Evolutionary conservation across 768 basidiomycete genomes (phyloP), one percentile per base, ranked within the genome.

Genomic region (Tricholoma sp.): DNA sequence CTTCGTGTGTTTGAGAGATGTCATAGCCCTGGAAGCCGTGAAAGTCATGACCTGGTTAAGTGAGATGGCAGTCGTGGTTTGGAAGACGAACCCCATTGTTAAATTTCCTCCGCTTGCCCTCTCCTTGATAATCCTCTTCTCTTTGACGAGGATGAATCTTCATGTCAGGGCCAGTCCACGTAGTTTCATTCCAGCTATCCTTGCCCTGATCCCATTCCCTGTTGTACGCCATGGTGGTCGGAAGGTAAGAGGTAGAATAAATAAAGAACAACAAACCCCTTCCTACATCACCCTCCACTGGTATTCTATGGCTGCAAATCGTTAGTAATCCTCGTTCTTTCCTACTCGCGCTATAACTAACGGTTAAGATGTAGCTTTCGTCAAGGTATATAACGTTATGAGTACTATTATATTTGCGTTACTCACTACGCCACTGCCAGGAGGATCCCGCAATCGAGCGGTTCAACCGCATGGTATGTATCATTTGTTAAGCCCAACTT

Each of bases 171-270:
- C 70, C 68, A 76, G 80, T 81, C 49, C 74, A 65, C 32, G 68
- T 63, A 62, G 69, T 63, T 47, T 85, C 80, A 57, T 71, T 64
- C 82, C 83, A 85, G 48, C 69, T 31, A 47, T 84, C 80, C 71
- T 91, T 91, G 52, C 89, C 90, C 70, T 80, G 80, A 74, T 91
- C 89, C 91, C 91, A 92, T 76, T 92, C 89, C 61, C 91, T 84
- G 72, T 88, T 88, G 72, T 86, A 82, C 50, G 86, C 78, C 88
- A 90, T 66, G 64, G 69, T 67, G 55, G 63, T 64, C 68, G 69
- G 15, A 65, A 61, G 53, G 63, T 60, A 74, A 76, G 74, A 72
- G 74, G 68, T n/a, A 51, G 61, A 39, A 70, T 65, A 75, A 75
- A 74, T 66, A 72, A 73, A 60, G 50, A 61, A 57, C 63, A 58